phyloP scores from a whole-genome alignment of 768 basidiomycete species.

The Trametes punicea region DNA sequence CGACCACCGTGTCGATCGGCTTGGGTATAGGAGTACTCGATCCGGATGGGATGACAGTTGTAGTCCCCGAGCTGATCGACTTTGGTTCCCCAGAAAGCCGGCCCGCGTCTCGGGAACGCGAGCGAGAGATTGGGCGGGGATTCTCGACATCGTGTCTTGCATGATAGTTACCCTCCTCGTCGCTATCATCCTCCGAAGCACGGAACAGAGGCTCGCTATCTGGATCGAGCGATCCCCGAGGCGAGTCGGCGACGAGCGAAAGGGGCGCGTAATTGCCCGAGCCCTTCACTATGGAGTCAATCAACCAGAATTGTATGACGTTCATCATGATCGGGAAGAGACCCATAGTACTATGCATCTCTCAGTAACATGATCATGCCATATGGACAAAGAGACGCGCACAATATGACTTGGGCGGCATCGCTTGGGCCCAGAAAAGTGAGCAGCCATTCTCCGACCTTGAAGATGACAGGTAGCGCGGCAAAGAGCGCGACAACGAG shows the following conservation, averaged over 20 bases:
- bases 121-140: slow-evolving; percentile 36
- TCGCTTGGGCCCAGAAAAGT: slow-evolving; percentile 72
- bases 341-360: slow-evolving; percentile 74
- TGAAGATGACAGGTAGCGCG: slow-evolving; percentile 65
- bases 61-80: slow-evolving; percentile 36
- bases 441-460: slow-evolving; percentile 83
- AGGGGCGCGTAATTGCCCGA: slow-evolving; percentile 38
- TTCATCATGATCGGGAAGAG: slow-evolving; percentile 90
- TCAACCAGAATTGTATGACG: slow-evolving; percentile 90
- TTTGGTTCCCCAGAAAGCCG: slow-evolving; percentile 34
- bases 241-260: slow-evolving; percentile 38
- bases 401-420: slow-evolving; percentile 78
- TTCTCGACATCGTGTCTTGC: slow-evolving; percentile 45
- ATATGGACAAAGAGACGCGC: slow-evolving; percentile 31
- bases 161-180: slow-evolving; percentile 28
- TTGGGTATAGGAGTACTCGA: slow-evolving; percentile 27
- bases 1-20: slow-evolving; percentile 26
- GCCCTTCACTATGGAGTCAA: slow-evolving; percentile 89
- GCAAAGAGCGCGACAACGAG: slow-evolving; percentile 76
- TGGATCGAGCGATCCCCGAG: slow-evolving; percentile 36
- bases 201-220: slow-evolving; percentile 66
- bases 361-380: neutral
- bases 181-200: slow-evolving; percentile 51
- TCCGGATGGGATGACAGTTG: slow-evolving; percentile 28
- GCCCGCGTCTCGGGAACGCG: slow-evolving; percentile 22